These are phyloP conservation scores for Myxozyma kluyveri DNA, from an alignment of 805 yeast species.

Conservation along the genomic window DNA sequence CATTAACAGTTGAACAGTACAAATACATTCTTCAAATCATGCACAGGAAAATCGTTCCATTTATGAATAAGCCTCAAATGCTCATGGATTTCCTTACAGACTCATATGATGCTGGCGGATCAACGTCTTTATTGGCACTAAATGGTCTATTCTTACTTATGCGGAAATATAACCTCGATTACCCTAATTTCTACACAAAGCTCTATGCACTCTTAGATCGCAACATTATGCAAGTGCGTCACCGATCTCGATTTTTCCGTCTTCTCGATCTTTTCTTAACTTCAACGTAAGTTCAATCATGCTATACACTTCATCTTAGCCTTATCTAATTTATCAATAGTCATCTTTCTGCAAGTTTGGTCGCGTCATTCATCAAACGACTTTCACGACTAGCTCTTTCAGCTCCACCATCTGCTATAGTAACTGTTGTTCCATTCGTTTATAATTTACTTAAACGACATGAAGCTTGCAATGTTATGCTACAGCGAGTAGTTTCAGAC, in stretches of 20 bases:
- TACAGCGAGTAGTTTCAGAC: conserved; percentile 50
- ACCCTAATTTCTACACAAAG: conserved; percentile 83
- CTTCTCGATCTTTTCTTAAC: conserved; percentile 79
- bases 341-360: conserved; percentile 75
- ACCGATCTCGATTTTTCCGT: conserved; percentile 84
- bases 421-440: conserved; percentile 82
- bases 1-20: conserved; percentile 54
- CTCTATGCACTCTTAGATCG: conserved; percentile 78
- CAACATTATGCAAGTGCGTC: conserved; percentile 68
- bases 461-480: conserved; percentile 87
- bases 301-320: no score
- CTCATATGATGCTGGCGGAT: conserved; percentile 61
- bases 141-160: conserved; percentile 86
- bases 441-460: conserved; percentile 87
- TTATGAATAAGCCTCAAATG: conserved; percentile 70
- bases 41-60: conserved; percentile 83
- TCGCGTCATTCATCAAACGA: conserved; percentile 86
- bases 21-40: conserved; percentile 65
- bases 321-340: not conserved
- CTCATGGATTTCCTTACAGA: conserved; percentile 94
- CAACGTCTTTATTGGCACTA: conserved; percentile 72
- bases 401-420: conserved; percentile 86
- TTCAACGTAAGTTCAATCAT: conserved; percentile 48
- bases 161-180: conserved; percentile 78
- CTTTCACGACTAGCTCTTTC: conserved; percentile 70